Base-by-base conservation (phyloP, 768 basidiomycete species). In the Psilocybe sp. region DNA sequence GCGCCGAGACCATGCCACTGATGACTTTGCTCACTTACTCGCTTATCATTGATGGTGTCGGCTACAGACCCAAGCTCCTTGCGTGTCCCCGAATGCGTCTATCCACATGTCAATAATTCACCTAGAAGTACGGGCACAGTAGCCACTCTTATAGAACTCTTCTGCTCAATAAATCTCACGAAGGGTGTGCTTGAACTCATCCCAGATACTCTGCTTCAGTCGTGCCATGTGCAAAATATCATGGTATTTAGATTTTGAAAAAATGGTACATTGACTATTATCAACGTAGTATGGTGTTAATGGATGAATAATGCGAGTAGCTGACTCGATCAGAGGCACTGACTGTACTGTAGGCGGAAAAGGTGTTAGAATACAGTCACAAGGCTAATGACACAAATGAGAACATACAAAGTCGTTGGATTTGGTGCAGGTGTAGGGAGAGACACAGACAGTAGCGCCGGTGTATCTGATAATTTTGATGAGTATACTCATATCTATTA, bases 341-440 rank as follows among this genome's bases (percentile, higher is more conserved):
- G 69, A 49, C 65, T 68, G 60, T 68, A 70, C 69, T 70, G 57
- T 45, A 54, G 11, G 33, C 15, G 13, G 16, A 19, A 35, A 41
- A 23, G 36, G 10, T 15, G 42, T 39, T 3, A 19, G 7, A 44
- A 49, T n/a, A 33, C 40, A 15, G 9, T 4, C 23, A 28, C 23
- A 36, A 13, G 28, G 40, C 35, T 18, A 3, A 14, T 40, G 44
- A 41, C n/a, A n/a, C 45, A 51, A 49, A 15, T 14, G 35, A 40
- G 36, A 33, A 50, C 51, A 35, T 33, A 65, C 63, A 36, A 57
- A 64, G 44, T 54, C 55, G 40, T 54, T 64, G 23, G 49, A 38
- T 4, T 47, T 50, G 1, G 42, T 47, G 44, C 62, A 64, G 16
- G 52, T 60, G 50, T 43, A 64, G 0, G 63, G 63, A 1, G 60